Evolutionary conservation across 2,329 filamentous ascomycete species (phyloP).

Genomic region (Fusarium burgessii): DNA sequence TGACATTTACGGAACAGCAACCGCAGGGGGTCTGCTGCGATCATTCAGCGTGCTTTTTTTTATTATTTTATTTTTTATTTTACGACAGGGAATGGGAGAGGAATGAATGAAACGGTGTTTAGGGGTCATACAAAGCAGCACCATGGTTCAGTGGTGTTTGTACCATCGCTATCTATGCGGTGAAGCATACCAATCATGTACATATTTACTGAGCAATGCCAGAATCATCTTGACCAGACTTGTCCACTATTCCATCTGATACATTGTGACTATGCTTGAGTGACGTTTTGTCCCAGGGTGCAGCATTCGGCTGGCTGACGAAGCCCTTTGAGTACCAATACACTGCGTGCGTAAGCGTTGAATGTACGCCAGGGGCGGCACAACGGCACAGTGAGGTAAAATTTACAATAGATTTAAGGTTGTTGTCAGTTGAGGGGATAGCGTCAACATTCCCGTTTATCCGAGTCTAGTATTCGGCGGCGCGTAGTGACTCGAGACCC

Average conservation of each 20-base stretch:
- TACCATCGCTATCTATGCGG: constrained; percentile 10
- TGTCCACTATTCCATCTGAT: not conserved
- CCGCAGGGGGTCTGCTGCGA: constrained; percentile 35
- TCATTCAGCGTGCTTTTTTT: constrained; percentile 43
- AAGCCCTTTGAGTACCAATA: not conserved
- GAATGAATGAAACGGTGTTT: constrained; percentile 38
- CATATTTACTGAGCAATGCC: constrained; percentile 35
- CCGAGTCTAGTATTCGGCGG: constrained; percentile 12
- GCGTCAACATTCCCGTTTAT: constrained; percentile 19
- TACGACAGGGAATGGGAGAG: constrained; percentile 32
- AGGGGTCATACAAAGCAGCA: constrained; percentile 18
- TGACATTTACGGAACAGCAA: constrained; percentile 37
- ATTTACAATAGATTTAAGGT: constrained; percentile 18
- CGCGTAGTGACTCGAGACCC: constrained; percentile 19
- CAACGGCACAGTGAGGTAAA: constrained; percentile 11
- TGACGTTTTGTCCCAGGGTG: constrained; percentile 19
- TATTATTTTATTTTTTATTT: too few species aligned
- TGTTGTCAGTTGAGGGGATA: constrained; percentile 13
- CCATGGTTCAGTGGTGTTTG: constrained; percentile 29
- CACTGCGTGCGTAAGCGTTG: constrained; percentile 2
- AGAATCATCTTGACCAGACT: constrained; percentile 25
- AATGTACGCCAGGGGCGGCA: constrained; percentile 12
- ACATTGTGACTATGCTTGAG: not conserved
- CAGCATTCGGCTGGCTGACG: not conserved
- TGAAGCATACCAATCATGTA: constrained; percentile 24